A percentile compares a stretch with the other conserved stretches of the same genome.
Evolutionary conservation across 306 rosid species (phyloP).

Genomic region (Quercus aquifolioides): DNA sequence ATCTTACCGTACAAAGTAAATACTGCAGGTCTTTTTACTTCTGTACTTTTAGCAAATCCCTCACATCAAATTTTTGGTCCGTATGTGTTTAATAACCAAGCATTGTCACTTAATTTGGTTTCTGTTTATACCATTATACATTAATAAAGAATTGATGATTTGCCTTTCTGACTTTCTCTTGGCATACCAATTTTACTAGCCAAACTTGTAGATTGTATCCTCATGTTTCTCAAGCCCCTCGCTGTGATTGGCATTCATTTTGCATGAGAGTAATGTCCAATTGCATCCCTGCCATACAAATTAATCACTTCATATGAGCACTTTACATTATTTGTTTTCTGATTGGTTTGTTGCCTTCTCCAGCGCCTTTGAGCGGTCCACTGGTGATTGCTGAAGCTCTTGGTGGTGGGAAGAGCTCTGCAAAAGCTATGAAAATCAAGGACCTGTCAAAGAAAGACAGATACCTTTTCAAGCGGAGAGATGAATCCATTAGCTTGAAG

Average conservation of each 20-base stretch:
- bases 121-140: background rate
- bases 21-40: background rate
- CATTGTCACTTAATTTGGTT: background rate
- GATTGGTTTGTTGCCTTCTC: constrained; percentile 28
- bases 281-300: background rate
- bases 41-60: too few species aligned
- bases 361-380: constrained; percentile 99
- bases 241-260: background rate
- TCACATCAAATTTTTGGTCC: background rate
- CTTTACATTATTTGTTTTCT: constrained; percentile 7
- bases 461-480: constrained; percentile 89
- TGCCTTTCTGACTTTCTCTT: background rate
- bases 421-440: constrained; percentile 66
- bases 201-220: too few species aligned
- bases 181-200: too few species aligned
- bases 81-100: background rate
- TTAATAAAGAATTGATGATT: background rate
- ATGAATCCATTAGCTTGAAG: constrained; percentile 43
- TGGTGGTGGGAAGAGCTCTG: constrained; percentile 54
- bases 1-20: background rate
- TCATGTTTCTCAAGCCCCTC: background rate
- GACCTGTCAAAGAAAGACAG: constrained; percentile 74
- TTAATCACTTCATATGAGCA: background rate
- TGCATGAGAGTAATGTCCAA: background rate
- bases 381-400: constrained; percentile 80